These are phyloP conservation scores for Mycosarcoma maydis DNA, from an alignment of 1,284 basidiomycete species.

Conservation along the genomic window DNA sequence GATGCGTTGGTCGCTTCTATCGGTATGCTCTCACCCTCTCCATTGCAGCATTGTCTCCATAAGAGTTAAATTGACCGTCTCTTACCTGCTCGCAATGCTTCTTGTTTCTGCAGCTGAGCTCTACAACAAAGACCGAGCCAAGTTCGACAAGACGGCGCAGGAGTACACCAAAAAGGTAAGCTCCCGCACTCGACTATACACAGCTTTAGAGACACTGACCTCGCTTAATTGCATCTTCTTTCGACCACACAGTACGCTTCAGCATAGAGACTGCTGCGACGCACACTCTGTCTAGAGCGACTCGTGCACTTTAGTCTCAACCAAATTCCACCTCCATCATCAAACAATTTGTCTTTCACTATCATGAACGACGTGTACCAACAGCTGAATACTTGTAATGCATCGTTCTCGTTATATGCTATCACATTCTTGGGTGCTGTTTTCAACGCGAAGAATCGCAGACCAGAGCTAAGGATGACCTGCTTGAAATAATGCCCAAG, in stretches of 20 bases:
- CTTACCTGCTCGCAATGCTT: too few relatives aligned
- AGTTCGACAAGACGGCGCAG: slow-evolving; percentile 56
- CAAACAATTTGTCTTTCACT: not conserved
- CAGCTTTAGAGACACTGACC: too few relatives aligned
- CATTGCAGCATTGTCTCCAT: too few relatives aligned
- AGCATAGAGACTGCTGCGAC: slow-evolving; percentile 14
- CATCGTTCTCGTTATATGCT: not conserved
- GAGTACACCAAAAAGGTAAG: slow-evolving; percentile 58
- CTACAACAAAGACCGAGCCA: slow-evolving; percentile 56
- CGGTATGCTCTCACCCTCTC: slow-evolving; percentile 38
- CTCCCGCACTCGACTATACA: not conserved
- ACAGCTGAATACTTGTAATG: not conserved
- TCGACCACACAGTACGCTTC: slow-evolving; percentile 19
- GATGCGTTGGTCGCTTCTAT: slow-evolving; percentile 63
- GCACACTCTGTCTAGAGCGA: too few relatives aligned
- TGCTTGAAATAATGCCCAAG: not conserved
- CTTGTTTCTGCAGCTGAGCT: slow-evolving; percentile 61
- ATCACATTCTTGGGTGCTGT: not conserved
- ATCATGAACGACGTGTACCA: not conserved
- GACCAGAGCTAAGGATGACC: not conserved
- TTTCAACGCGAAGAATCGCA: not conserved
- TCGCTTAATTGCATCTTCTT: not conserved
- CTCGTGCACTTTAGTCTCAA: too few relatives aligned
- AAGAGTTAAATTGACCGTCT: too few relatives aligned
- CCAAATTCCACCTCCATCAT: not conserved